phyloP scores from a whole-genome alignment of 2,329 filamentous ascomycete genomes.

The Talaromyces sp. region DNA sequence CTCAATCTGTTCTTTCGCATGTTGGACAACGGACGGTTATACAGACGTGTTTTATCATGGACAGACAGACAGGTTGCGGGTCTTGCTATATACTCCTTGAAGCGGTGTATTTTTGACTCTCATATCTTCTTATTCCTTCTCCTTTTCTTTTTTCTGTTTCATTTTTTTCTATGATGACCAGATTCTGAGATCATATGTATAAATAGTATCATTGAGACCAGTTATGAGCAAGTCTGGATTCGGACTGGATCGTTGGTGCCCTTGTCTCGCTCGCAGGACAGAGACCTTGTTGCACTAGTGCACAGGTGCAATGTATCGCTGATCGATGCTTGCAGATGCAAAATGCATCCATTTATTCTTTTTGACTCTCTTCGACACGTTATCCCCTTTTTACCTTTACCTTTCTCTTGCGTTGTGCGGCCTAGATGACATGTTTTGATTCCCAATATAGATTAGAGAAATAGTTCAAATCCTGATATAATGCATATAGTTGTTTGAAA shows the following conservation, averaged over 20 bases:
- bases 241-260: conserved; percentile 3
- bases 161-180: conserved; percentile 9
- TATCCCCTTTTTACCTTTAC: not conserved
- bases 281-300: conserved; percentile 5
- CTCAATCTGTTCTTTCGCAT: not conserved
- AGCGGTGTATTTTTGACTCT: conserved; percentile 8
- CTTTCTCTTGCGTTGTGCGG: not conserved
- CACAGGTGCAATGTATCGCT: conserved; percentile 4
- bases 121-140: not conserved
- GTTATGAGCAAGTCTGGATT: conserved; percentile 6
- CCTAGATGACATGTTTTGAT: conserved; percentile 2
- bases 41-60: not conserved
- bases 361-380: not conserved
- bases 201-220: conserved; percentile 10
- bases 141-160: not conserved
- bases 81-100: conserved; percentile 11
- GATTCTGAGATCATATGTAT: conserved; percentile 12
- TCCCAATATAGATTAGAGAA: conserved; percentile 2
- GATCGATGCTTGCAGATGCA: conserved; percentile 3
- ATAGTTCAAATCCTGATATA: not conserved
- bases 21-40: not conserved
- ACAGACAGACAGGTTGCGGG: not conserved
- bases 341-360: not conserved
- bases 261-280: conserved; percentile 3
- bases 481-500: not conserved